Evolutionary conservation across 2,329 filamentous ascomycete genomes (phyloP), one percentile per base, ranked within the genome.

Genomic region (Microcyclospora pomicola): DNA sequence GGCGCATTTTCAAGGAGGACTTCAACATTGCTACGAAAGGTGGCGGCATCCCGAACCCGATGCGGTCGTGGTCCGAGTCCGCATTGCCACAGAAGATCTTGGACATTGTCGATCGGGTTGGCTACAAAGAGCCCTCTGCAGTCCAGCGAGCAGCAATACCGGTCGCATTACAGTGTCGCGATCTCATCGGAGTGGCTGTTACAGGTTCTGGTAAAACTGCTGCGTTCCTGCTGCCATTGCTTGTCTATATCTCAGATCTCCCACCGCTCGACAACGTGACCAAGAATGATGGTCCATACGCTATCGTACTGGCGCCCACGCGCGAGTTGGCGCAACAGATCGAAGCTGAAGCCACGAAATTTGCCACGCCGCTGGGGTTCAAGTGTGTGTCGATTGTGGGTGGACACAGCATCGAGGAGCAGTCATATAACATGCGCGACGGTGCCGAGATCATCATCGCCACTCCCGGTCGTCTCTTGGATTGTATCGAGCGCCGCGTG

Each of bases 1-100:
- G 91, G 91, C 83, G 91, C 56, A 96, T 98, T 51, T 95, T 98
- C 76, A 98, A 96, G 64, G 91, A 96, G 60, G 87, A 98, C 61
- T 96, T 94, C 65, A 92, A 91, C 51, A 98, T 98, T 57, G 72
- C 80, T 31, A 95, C 86, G 7, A 96, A 94, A 60, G 91, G 91
- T 41, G 88, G 88, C 32, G 72, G 73, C 16, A 85, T 96, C 39
- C 91, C 91, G 1, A 88, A 96, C 52, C 91, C 91, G 0, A 96
- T 98, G 87, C 85, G 91, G 35, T 85, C 71, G 49, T 98, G 91
- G 91, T 58, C 73, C 34, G 91, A 98, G 60, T 93, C 87, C 3
- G 71, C 71, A 5, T 68, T 98, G 30, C 87, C 91, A 2, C 71
- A 73, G 42, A 72, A 76, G 2, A 63, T 98, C 36, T 71, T 96